A percentile compares a stretch with the other conserved stretches of the same genome.
Conservation (phyloP, 169 alveolate species). For the Plasmodium vivax region DNA sequence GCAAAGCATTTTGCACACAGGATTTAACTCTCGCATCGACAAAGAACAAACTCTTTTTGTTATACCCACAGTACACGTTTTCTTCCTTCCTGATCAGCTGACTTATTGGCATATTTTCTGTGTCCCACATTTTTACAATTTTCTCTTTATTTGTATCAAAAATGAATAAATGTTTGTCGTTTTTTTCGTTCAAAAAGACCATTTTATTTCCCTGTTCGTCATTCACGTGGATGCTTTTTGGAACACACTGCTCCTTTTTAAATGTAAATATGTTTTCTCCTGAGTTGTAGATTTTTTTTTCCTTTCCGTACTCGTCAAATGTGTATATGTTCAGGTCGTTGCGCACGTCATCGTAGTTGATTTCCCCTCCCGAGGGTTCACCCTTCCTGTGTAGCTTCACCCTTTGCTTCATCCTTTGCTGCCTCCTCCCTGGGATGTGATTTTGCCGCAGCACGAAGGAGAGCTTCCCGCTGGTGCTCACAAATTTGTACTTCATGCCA, state of each 20-base stretch:
- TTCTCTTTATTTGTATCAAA: conserved; percentile 39
- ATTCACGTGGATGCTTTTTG: conserved; percentile 25
- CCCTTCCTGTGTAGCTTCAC: background rate
- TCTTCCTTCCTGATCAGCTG: conserved; percentile 38
- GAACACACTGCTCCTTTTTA: conserved; percentile 57
- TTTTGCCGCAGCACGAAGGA: conserved; percentile 60
- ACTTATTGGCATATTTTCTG: conserved; percentile 22
- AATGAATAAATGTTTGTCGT: conserved; percentile 53
- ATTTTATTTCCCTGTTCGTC: conserved; percentile 34
- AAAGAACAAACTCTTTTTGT: conserved; percentile 19
- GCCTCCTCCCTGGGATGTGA: conserved; percentile 9
- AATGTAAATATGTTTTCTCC: background rate
- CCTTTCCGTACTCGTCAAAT: conserved; percentile 54
- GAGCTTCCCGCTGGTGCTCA: conserved; percentile 39
- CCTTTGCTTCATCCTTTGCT: background rate
- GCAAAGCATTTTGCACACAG: conserved; percentile 38
- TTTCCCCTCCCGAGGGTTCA: background rate
- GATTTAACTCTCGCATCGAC: conserved; percentile 44
- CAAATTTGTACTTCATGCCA: conserved; percentile 53
- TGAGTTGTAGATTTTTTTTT: conserved; percentile 18
- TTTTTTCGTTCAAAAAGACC: conserved; percentile 26
- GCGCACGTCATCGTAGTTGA: conserved; percentile 13
- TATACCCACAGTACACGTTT: conserved; percentile 50
- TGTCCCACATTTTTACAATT: conserved; percentile 28
- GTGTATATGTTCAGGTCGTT: conserved; percentile 30